Evolutionary conservation across 2,329 filamentous ascomycete species (phyloP).

Genomic region (Lachnellula occidentalis): DNA sequence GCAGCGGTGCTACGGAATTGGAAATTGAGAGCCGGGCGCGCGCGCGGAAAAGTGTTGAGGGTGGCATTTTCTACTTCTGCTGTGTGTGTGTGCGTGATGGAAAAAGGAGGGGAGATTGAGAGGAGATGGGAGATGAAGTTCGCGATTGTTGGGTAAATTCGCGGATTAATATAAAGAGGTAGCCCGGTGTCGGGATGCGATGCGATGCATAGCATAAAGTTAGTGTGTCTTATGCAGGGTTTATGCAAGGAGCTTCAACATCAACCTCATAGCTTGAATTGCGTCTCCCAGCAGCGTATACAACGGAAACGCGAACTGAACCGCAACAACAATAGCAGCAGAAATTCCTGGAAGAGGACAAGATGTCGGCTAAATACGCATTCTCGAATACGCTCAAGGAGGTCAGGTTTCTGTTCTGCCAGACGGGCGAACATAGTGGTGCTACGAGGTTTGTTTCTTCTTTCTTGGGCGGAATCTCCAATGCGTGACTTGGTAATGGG

Average conservation of each 20-base stretch:
- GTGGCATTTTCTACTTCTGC: slow-evolving; percentile 15
- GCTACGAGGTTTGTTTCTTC: slow-evolving; percentile 64
- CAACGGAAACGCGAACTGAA: not conserved
- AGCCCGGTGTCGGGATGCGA: not conserved
- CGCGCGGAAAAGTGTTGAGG: slow-evolving; percentile 43
- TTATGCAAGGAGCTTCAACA: slow-evolving; percentile 18
- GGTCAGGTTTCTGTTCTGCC: slow-evolving; percentile 95
- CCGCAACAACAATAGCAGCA: not conserved
- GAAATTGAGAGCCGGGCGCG: slow-evolving; percentile 47
- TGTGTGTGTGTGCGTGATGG: not conserved
- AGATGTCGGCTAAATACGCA: slow-evolving; percentile 88
- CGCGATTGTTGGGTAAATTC: not conserved
- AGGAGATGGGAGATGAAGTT: not conserved
- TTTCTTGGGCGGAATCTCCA: not conserved
- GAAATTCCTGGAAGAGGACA: slow-evolving; percentile 1
- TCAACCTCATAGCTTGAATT: slow-evolving; percentile 5
- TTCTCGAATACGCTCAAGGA: slow-evolving; percentile 88
- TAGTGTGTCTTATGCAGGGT: slow-evolving; percentile 18
- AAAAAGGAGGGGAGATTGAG: not conserved
- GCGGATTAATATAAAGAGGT: too few relatives aligned
- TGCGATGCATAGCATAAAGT: slow-evolving; percentile 1
- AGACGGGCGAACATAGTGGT: slow-evolving; percentile 85
- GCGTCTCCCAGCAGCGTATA: too few relatives aligned
- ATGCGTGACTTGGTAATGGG: not conserved
- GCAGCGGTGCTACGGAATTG: too few relatives aligned